Base-by-base conservation (phyloP, 2,329 filamentous ascomycete genomes). In the Boeremia exigua region DNA sequence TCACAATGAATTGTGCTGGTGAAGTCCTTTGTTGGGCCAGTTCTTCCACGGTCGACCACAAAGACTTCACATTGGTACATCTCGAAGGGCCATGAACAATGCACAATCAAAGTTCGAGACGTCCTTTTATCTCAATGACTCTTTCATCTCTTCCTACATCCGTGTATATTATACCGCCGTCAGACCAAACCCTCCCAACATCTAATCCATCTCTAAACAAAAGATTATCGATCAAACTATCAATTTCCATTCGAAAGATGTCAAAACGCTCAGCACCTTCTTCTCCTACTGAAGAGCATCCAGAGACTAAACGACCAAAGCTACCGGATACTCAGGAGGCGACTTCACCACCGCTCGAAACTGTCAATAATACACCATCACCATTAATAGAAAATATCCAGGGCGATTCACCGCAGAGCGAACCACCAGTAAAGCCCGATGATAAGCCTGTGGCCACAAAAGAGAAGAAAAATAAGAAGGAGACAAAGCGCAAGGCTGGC, bases 191-290 rank as follows among this genome's bases (percentile, higher is more conserved):
- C 4, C 9, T 3, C 17, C 8, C 32, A 17, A 7, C 17, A 25
- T 19, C 6, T 8, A 11, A 25, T 10, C 19, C 9, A 12, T 23
- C 23, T 12, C 6, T 39, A n/a, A 6, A 4, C 10, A 38, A 1
- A 12, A 30, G 2, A 23, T 11, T 23, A 3, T 23, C 19, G 19
- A 23, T 5, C 5, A 23, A 23, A 23, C 19, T 23, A 5, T 23
- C 5, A 2, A 2, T 23, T 23, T 23, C 19, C 3, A 5, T 10
- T n/a, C 4, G 6, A 2, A 43, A 14, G 10, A 54, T 54, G 37
- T 43, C 50, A 2, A 54, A 54, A 28, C 50, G 50, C 6, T 30
- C 37, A 48, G 23, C 44, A 28, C 23, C 44, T 0, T 43, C 44
- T 2, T 42, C 37, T 9, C 27, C 37, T 3, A 1, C 9, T 14